A percentile compares a stretch with the other conserved stretches of the same genome.
Evolutionary conservation across 345 rosid genomes (phyloP).

Genomic region (Streptanthus diversifolius): DNA sequence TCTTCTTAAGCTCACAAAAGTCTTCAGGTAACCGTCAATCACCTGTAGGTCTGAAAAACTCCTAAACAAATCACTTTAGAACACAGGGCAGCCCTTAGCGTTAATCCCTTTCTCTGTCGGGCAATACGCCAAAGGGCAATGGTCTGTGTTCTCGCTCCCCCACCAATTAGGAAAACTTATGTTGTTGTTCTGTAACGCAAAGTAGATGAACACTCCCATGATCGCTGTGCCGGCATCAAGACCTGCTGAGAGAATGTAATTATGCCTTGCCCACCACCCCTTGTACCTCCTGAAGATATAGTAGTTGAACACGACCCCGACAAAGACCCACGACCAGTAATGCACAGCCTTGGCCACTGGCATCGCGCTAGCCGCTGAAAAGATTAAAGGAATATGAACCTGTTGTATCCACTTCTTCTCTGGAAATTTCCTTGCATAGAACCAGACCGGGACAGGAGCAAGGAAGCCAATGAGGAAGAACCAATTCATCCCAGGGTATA

Average conservation of each 20-base stretch:
- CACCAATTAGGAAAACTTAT: constrained; percentile 63
- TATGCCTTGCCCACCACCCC: no score
- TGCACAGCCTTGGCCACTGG: constrained; percentile 64
- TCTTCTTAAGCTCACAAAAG: not conserved
- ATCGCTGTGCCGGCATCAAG: constrained; percentile 74
- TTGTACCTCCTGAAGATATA: constrained; percentile 54
- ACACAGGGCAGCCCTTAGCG: constrained; percentile 49
- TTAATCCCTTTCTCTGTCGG: constrained; percentile 59
- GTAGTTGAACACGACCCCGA: constrained; percentile 62
- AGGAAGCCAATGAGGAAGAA: constrained; percentile 68
- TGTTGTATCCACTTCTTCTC: constrained; percentile 54
- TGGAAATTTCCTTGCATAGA: constrained; percentile 47
- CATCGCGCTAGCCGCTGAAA: constrained; percentile 38
- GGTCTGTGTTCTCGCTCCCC: constrained; percentile 52
- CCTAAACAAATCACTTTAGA: constrained; percentile 14
- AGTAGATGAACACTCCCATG: constrained; percentile 57
- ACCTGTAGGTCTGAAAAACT: constrained; percentile 4
- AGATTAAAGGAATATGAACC: constrained; percentile 57
- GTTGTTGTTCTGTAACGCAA: constrained; percentile 46
- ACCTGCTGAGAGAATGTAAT: no score
- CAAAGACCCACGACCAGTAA: constrained; percentile 50
- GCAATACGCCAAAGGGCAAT: constrained; percentile 59
- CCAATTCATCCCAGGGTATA: constrained; percentile 64
- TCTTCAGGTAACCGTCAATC: not conserved
- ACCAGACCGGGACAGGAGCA: constrained; percentile 71